Percentiles rank a stretch among this genome's conserved stretches.
These are phyloP conservation scores for Monosporascus sp. DNA, from an alignment of 2,329 filamentous ascomycete species.

Conservation along the genomic window DNA sequence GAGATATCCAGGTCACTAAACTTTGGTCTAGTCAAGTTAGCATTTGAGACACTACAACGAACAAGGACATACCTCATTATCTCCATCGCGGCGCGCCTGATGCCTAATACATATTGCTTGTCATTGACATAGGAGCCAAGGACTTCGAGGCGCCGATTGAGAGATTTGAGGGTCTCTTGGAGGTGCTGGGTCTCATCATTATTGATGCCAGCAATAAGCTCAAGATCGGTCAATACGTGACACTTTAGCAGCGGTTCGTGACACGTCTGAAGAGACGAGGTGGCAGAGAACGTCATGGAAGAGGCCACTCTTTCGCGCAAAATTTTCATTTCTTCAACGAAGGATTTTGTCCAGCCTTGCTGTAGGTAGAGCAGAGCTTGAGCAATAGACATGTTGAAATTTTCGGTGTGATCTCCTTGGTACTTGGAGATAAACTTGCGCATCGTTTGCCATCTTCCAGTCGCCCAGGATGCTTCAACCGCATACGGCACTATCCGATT, in stretches of 20 bases:
- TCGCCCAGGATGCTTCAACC: slow-evolving; percentile 88
- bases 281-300: slow-evolving; percentile 70
- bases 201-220: slow-evolving; percentile 60
- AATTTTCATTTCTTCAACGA: slow-evolving; percentile 54
- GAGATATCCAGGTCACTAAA: slow-evolving; percentile 74
- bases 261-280: slow-evolving; percentile 74
- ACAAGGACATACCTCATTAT: slow-evolving; percentile 54
- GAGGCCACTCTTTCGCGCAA: slow-evolving; percentile 68
- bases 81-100: slow-evolving; percentile 84
- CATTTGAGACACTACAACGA: slow-evolving; percentile 22
- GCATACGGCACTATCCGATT: slow-evolving; percentile 74
- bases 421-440: slow-evolving; percentile 59
- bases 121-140: slow-evolving; percentile 85
- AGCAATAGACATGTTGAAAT: slow-evolving; percentile 83
- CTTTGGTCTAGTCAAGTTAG: slow-evolving; percentile 36
- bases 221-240: slow-evolving; percentile 83
- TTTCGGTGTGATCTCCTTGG: slow-evolving; percentile 46
- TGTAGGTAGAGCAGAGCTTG: slow-evolving; percentile 59
- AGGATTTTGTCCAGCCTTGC: slow-evolving; percentile 43
- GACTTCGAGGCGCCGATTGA: slow-evolving; percentile 78
- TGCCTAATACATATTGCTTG: slow-evolving; percentile 87
- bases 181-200: slow-evolving; percentile 35
- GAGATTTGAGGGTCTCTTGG: slow-evolving; percentile 42
- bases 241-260: slow-evolving; percentile 82
- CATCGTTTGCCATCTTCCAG: slow-evolving; percentile 73